Evolutionary conservation across 805 yeast species (phyloP).

Genomic region (Wickerhamomyces pijperi): DNA sequence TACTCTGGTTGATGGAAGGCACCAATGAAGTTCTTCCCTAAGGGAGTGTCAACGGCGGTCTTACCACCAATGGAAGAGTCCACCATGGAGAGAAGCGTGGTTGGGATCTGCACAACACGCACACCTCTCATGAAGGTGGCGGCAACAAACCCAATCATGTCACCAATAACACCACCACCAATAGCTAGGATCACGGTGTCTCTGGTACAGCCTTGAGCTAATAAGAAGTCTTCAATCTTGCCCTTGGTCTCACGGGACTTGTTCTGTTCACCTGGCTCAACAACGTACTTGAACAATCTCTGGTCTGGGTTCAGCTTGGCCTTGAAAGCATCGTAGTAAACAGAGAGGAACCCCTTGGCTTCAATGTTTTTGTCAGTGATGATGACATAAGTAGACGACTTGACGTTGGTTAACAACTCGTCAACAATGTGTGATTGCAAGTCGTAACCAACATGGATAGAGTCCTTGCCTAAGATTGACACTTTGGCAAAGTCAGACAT

Average conservation of each 20-base stretch:
- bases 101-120: constrained; percentile 86
- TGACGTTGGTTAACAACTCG: constrained; percentile 47
- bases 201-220: constrained; percentile 81
- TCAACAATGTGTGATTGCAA: constrained; percentile 64
- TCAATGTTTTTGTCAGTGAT: constrained; percentile 78
- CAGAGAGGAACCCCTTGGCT: constrained; percentile 47
- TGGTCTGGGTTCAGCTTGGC: constrained; percentile 35
- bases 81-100: constrained; percentile 91
- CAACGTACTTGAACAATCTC: constrained; percentile 61
- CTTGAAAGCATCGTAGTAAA: constrained; percentile 33
- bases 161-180: constrained; percentile 98
- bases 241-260: constrained; percentile 87
- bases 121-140: constrained; percentile 99
- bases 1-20: constrained; percentile 95
- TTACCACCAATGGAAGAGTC: constrained; percentile 98
- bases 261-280: constrained; percentile 89
- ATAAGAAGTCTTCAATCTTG: constrained; percentile 80
- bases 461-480: constrained; percentile 67
- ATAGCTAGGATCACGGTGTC: constrained; percentile 90
- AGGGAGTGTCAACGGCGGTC: constrained; percentile 94
- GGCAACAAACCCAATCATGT: constrained; percentile 98
- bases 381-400: constrained; percentile 86
- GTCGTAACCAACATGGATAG: constrained; percentile 84
- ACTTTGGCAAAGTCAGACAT: constrained; percentile 32
- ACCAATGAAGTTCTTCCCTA: constrained; percentile 92